Base-by-base conservation (phyloP, 352 stramenopile genomes). In the Phytophthora sp. region DNA sequence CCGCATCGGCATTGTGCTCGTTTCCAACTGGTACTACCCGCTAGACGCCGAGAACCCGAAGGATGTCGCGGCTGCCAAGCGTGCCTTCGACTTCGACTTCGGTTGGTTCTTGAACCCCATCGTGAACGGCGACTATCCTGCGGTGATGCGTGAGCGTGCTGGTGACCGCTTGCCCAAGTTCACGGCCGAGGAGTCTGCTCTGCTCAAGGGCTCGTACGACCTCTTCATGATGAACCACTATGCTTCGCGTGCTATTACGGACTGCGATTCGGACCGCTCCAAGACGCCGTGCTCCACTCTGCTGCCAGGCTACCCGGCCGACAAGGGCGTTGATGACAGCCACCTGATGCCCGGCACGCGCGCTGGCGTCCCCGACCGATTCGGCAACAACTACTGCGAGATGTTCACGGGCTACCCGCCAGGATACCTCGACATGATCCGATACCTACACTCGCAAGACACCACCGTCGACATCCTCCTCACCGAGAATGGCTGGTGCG, bases 201-300 rank as follows among this genome's bases (percentile, higher is more conserved):
- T 89, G 5, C 54, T 99, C 15, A 75, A 76, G 43, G 83, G 79
- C n/a, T 97, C 87, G 28, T 87, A 86, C 59, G 96, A 99, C 54
- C 92, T 98, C 52, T 93, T 99, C 50, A 97, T 96, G 51, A 74
- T 99, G 17, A 99, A 99, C 74, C 91, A 98, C 66, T 99, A 99
- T 75, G 77, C 68, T 27, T 89, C 93, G 46, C 68, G 71, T 17
- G 45, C 70, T 0, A 79, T 86, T 18, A 86, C 79, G 7, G 70
- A 90, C 61, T 84, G 73, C 94, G 52, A 66, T 32, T 76, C 66
- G n/a, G 49, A 66, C 21, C 48, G 42, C 6, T 82, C 72, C 0
- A 66, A 52, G 12, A 55, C 70, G 6, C 62, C 66, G 23, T 85
- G 76, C 51, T 45, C 42, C 21, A 55, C 52, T 3, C 66, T 82